Evolutionary conservation across 805 yeast genomes (phyloP).

Genomic region (Cyberlindnera meyerae): DNA sequence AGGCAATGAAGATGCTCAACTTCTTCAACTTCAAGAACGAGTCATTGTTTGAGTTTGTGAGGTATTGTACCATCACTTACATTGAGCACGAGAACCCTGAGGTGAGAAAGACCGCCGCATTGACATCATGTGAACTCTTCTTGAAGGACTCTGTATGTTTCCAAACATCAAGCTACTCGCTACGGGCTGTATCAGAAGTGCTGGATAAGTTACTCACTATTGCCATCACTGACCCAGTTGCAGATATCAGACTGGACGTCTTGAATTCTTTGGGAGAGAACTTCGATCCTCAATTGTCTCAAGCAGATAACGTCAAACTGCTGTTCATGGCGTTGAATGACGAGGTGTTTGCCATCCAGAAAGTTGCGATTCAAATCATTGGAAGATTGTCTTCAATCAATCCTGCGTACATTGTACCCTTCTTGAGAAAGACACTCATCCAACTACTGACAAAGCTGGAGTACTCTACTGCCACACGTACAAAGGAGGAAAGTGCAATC

Average conservation of each 20-base stretch:
- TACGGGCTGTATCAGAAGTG: conserved; percentile 80
- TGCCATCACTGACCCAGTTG: conserved; percentile 82
- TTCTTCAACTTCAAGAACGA: conserved; percentile 70
- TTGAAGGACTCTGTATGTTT: conserved; percentile 76
- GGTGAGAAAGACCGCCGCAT: conserved; percentile 79
- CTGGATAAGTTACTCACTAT: conserved; percentile 73
- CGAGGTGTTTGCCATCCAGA: conserved; percentile 78
- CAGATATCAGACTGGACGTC: conserved; percentile 81
- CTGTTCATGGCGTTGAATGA: conserved; percentile 88
- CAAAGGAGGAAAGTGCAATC: conserved; percentile 82
- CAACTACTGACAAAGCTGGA: conserved; percentile 83
- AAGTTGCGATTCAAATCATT: conserved; percentile 69
- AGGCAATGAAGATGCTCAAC: conserved; percentile 73
- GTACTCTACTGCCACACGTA: conserved; percentile 68
- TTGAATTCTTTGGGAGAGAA: conserved; percentile 63
- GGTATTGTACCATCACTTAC: conserved; percentile 78
- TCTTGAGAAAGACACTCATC: conserved; percentile 77
- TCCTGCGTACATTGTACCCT: conserved; percentile 95
- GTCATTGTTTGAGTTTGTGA: conserved; percentile 81
- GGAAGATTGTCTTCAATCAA: conserved; percentile 83
- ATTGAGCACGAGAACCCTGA: conserved; percentile 74
- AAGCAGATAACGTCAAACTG: conserved; percentile 82
- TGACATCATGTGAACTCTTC: conserved; percentile 75
- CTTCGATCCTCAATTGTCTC: conserved; percentile 90
- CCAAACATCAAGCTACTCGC: conserved; percentile 75